Percentiles rank a stretch among this genome's conserved stretches.
phyloP scores from a whole-genome alignment of 2,329 filamentous ascomycete genomes.

The Ascochyta rabiei region DNA sequence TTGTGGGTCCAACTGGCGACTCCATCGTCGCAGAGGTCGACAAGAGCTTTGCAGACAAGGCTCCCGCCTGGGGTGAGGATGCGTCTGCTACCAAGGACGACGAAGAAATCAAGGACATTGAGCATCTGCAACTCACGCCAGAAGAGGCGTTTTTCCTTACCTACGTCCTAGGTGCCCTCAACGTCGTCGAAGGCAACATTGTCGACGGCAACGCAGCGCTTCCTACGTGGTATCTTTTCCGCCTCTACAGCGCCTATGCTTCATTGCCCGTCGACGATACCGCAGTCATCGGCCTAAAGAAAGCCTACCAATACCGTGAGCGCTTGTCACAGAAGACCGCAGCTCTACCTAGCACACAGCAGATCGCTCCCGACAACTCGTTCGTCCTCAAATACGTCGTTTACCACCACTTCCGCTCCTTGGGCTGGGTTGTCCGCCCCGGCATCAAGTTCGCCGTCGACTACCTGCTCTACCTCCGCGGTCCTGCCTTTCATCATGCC shows the following conservation, averaged over 20 bases:
- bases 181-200: constrained; percentile 64
- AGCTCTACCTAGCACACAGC: constrained; percentile 13
- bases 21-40: constrained; percentile 22
- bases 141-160: constrained; percentile 92
- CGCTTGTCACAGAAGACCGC: constrained; percentile 12
- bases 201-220: constrained; percentile 51
- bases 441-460: constrained; percentile 96
- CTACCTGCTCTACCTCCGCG: constrained; percentile 91
- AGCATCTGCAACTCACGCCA: constrained; percentile 88
- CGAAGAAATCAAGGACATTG: constrained; percentile 55
- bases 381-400: constrained; percentile 88
- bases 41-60: constrained; percentile 15
- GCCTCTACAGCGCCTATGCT: constrained; percentile 70
- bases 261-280: constrained; percentile 60
- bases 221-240: constrained; percentile 36
- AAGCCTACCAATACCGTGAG: constrained; percentile 22
- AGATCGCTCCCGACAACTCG: constrained; percentile 74
- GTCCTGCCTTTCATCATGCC: constrained; percentile 92
- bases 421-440: constrained; percentile 91
- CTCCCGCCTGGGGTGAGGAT: constrained; percentile 13
- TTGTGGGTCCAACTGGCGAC: constrained; percentile 12
- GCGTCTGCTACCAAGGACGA: constrained; percentile 7
- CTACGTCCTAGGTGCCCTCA: constrained; percentile 78
- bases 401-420: constrained; percentile 94
- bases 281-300: constrained; percentile 15